Percentiles rank a stretch among this genome's conserved stretches.
These are phyloP conservation scores for Paxillus involutus DNA, from an alignment of 768 basidiomycete species.

Conservation along the genomic window DNA sequence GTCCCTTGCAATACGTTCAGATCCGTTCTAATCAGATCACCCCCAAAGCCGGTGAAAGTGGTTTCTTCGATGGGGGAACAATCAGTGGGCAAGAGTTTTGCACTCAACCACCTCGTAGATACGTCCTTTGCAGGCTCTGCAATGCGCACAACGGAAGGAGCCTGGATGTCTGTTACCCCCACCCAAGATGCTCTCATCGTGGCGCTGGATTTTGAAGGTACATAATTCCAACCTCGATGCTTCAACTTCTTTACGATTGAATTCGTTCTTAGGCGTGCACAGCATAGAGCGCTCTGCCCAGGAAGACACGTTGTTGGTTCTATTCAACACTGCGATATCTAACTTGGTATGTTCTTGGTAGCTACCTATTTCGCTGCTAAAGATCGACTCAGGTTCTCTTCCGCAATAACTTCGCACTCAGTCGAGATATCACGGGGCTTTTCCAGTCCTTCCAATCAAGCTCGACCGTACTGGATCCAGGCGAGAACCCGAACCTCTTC, in stretches of 20 bases:
- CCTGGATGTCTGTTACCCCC: too few relatives aligned
- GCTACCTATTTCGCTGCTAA: not conserved
- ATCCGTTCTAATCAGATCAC: not conserved
- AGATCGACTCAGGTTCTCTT: slow-evolving; percentile 45
- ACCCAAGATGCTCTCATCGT: too few relatives aligned
- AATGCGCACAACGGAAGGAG: too few relatives aligned
- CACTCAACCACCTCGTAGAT: too few relatives aligned
- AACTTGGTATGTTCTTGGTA: slow-evolving; percentile 44
- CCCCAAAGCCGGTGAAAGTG: slow-evolving; percentile 54
- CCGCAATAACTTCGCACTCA: slow-evolving; percentile 58
- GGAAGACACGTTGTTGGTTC: slow-evolving; percentile 60
- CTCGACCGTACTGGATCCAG: slow-evolving; percentile 50
- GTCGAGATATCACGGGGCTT: slow-evolving; percentile 51
- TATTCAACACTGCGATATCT: slow-evolving; percentile 67
- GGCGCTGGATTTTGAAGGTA: too few relatives aligned
- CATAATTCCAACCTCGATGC: too few relatives aligned
- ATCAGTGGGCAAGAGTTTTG: too few relatives aligned
- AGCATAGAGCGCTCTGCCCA: slow-evolving; percentile 64
- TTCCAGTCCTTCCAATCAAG: slow-evolving; percentile 58
- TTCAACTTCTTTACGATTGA: too few relatives aligned
- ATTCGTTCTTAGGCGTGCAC: slow-evolving; percentile 44
- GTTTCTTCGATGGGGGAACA: slow-evolving; percentile 40
- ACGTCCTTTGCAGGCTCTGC: too few relatives aligned
- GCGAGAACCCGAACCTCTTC: slow-evolving; percentile 52
- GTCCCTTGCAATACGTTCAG: not conserved